Evolutionary conservation across 2,329 filamentous ascomycete genomes (phyloP), one percentile per base, ranked within the genome.

Genomic region (Fonsecaea multimorphosa): DNA sequence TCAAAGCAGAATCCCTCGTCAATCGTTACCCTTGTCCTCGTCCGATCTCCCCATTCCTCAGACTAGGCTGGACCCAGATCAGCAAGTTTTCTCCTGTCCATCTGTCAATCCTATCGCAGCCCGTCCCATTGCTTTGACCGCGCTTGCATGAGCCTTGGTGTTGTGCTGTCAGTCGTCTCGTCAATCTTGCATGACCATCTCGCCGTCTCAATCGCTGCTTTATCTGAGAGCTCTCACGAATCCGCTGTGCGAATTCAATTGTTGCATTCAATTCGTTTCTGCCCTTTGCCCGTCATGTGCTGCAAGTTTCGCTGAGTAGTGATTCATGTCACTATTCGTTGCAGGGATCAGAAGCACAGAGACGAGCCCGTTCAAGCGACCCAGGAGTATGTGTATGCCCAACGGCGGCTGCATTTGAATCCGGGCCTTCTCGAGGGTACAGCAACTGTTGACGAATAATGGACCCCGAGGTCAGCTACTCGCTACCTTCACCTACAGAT

Each of bases 401-500:
- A 29, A 36, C 14, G 27, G 16, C 27, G 53, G 22, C 52, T 57
- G 34, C 36, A 40, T 44, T 36, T 54, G 24, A 49, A 52, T 19
- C 27, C 52, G 65, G 63, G 55, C 56, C 61, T 36, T 9, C 16
- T 31, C 56, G 12, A 60, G 56, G 62, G 62, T 59, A 65, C 32
- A 40, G 60, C 36, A 19, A 44, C 40, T 24, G 52, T 61, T 12
- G 46, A 60, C 31, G 56, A 64, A 66, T 29, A 57, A 68, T 67
- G 68, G 68, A 70, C 12, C 19, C 58, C 27, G 79, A 78, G 70
- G 80, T 83, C 70, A 81, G 81, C 67, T 84, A 84, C 68, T 83
- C 85, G 54, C 81, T 93, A 65, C 89, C 92, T 32, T 89, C 90
- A 38, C 89, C 91, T 11, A 84, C 85, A 38, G 88, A 90, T 69